Evolutionary conservation across 2,329 filamentous ascomycete species (phyloP).

Genomic region (Penicillium sp.): DNA sequence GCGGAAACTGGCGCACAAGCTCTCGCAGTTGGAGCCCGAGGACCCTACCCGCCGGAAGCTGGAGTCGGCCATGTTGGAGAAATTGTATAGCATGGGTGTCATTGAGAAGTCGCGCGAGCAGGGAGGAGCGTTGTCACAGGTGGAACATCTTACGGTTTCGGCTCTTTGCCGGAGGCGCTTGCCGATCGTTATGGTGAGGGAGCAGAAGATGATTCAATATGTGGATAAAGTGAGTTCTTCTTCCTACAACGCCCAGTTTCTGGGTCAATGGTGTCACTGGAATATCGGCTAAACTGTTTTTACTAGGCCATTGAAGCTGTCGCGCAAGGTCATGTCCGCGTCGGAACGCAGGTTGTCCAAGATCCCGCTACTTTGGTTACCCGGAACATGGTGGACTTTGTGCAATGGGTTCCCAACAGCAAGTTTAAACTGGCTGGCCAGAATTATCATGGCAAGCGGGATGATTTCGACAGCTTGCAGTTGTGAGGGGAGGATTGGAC

Average conservation of each 20-base stretch:
- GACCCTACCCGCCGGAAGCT: conserved; percentile 78
- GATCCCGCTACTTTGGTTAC: conserved; percentile 90
- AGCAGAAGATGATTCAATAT: conserved; percentile 70
- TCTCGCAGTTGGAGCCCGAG: conserved; percentile 76
- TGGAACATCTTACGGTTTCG: conserved; percentile 87
- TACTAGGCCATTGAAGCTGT: conserved; percentile 68
- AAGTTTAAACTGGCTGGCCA: conserved; percentile 98
- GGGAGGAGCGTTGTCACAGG: conserved; percentile 66
- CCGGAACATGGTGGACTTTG: conserved; percentile 89
- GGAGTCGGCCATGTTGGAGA: conserved; percentile 84
- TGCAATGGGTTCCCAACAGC: conserved; percentile 93
- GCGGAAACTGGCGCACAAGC: conserved; percentile 83
- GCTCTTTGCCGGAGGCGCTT: conserved; percentile 82
- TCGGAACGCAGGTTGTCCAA: conserved; percentile 86
- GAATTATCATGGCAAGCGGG: conserved; percentile 90
- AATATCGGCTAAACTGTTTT: not conserved
- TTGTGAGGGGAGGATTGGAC: conserved; percentile 1
- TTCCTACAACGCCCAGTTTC: not conserved
- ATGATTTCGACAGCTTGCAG: conserved; percentile 91
- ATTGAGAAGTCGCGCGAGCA: conserved; percentile 74
- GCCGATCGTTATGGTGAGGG: conserved; percentile 85
- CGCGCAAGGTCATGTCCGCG: conserved; percentile 90
- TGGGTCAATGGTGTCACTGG: not conserved
- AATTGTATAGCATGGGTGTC: conserved; percentile 90
- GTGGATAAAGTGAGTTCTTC: conserved; percentile 36